These are phyloP conservation scores for Nitzschia sp. DNA, from an alignment of 108 stramenopile genomes.

Conservation along the genomic window DNA sequence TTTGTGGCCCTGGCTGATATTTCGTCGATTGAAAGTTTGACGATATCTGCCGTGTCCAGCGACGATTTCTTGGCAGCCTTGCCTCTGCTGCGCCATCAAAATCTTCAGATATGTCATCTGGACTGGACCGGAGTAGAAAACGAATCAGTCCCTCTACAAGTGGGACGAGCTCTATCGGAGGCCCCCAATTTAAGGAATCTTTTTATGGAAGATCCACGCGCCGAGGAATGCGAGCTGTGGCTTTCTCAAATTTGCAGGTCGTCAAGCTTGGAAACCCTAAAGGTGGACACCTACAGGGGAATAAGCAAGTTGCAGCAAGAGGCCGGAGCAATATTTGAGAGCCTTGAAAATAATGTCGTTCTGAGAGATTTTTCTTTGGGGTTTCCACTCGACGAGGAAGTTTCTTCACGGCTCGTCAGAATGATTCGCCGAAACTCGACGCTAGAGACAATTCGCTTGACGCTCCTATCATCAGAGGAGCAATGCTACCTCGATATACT, in stretches of 20 bases:
- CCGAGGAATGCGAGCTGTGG: background rate
- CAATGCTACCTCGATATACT: background rate
- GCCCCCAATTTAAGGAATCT: background rate
- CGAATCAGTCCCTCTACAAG: background rate
- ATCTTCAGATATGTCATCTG: constrained; percentile 1
- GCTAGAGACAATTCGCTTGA: background rate
- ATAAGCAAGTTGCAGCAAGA: background rate
- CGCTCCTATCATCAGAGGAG: background rate
- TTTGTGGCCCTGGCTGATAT: background rate
- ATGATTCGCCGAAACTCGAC: background rate
- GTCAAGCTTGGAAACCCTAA: background rate
- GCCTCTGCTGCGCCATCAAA: background rate
- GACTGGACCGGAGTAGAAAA: constrained; percentile 1
- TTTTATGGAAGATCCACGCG: background rate
- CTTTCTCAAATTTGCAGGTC: background rate
- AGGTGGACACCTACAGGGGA: constrained; percentile 5
- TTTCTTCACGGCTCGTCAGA: background rate
- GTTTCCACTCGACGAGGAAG: background rate
- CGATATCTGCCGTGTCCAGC: background rate
- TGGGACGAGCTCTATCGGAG: background rate
- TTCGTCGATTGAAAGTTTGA: background rate
- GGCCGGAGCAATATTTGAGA: background rate
- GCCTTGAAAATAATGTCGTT: background rate
- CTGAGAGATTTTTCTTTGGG: constrained; percentile 1
- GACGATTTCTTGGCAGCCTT: background rate